phyloP scores from a whole-genome alignment of 2,329 filamentous ascomycete species.

The Coniochaeta sp. region DNA sequence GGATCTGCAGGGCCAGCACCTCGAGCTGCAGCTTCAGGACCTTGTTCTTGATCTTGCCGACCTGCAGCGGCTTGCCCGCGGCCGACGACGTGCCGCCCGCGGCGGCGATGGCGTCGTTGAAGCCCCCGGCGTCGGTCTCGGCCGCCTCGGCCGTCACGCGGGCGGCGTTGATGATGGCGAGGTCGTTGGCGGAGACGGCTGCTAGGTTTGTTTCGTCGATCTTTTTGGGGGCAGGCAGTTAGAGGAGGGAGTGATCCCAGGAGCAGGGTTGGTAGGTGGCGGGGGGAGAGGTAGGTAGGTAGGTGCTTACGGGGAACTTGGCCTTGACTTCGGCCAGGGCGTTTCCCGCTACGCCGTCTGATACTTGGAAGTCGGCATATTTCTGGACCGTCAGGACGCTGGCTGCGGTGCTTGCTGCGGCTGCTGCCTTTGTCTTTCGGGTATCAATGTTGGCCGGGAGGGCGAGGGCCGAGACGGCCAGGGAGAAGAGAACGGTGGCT shows the following conservation, averaged over 20 bases:
- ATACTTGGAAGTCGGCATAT: conserved; percentile 38
- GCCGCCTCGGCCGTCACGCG: conserved; percentile 42
- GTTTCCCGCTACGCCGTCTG: conserved; percentile 42
- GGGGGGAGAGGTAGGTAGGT: neutral
- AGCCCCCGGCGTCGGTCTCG: conserved; percentile 40
- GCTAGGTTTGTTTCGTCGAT: conserved; percentile 36
- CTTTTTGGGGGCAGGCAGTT: conserved; percentile 16
- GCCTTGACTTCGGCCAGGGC: conserved; percentile 44
- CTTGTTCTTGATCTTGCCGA: conserved; percentile 55
- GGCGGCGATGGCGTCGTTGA: conserved; percentile 44
- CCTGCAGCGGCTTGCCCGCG: conserved; percentile 35
- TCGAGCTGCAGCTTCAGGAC: conserved; percentile 49
- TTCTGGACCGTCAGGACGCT: conserved; percentile 19
- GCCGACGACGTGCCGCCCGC: conserved; percentile 29
- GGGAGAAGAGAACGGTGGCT: conserved; percentile 25
- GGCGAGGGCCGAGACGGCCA: conserved; percentile 26
- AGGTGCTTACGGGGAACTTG: conserved; percentile 39
- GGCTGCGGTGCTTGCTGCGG: conserved; percentile 6
- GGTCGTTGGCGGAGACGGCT: conserved; percentile 36
- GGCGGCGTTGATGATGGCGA: conserved; percentile 42
- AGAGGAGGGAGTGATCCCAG: no score
- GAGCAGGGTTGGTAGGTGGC: no score
- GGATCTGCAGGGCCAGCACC: conserved; percentile 40
- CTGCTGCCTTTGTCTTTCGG: conserved; percentile 13
- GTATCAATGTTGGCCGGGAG: conserved; percentile 14